Evolutionary conservation across 495 filamentous ascomycete genomes (phyloP).

Genomic region (Geoglossum glabrum): DNA sequence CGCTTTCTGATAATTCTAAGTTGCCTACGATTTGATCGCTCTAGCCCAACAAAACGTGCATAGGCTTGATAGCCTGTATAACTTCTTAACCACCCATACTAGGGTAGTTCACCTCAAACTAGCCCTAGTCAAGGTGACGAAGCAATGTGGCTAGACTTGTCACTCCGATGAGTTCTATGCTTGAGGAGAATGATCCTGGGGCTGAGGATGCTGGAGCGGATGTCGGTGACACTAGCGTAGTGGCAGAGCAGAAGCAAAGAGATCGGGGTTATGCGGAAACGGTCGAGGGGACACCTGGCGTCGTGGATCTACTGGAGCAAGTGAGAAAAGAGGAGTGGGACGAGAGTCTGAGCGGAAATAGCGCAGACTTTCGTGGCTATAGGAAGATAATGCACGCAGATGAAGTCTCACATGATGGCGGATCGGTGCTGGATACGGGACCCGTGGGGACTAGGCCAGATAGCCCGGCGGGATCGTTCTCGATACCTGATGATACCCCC

Average conservation of each 20-base stretch:
- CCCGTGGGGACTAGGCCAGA: slow-evolving; percentile 5
- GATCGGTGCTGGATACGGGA: slow-evolving; percentile 6
- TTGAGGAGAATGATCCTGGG: slow-evolving; percentile 11
- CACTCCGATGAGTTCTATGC: slow-evolving; percentile 16
- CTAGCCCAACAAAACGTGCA: background rate
- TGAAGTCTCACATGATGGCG: slow-evolving; percentile 6
- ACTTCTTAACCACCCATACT: background rate
- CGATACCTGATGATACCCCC: slow-evolving; percentile 73
- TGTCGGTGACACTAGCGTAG: slow-evolving; percentile 3
- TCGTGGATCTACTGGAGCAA: background rate
- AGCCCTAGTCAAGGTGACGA: background rate
- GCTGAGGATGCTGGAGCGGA: slow-evolving; percentile 3
- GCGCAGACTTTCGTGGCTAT: slow-evolving; percentile 1
- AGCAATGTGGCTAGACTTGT: background rate
- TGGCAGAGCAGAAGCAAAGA: background rate
- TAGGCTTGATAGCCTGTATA: background rate
- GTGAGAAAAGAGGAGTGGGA: background rate
- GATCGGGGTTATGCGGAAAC: background rate
- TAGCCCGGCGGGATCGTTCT: slow-evolving; percentile 29
- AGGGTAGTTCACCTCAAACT: background rate
- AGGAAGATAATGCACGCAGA: background rate
- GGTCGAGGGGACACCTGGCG: background rate
- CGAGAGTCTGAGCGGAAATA: background rate
- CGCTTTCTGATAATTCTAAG: background rate
- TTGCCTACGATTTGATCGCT: background rate